phyloP scores from a whole-genome alignment of 2,329 filamentous ascomycete species.

The Dactylellina drechsleri region DNA sequence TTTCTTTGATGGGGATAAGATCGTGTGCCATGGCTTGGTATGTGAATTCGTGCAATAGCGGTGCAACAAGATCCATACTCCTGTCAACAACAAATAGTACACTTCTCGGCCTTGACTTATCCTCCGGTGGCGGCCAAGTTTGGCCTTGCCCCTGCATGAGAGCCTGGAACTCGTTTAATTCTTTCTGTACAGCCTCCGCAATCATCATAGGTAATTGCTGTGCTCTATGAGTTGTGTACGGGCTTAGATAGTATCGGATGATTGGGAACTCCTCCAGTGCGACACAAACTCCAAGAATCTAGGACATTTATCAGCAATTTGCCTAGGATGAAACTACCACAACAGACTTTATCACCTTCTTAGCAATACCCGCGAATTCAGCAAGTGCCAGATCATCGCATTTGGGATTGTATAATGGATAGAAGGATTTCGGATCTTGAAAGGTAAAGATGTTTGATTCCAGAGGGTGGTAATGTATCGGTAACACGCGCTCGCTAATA shows the following conservation, averaged over 20 bases:
- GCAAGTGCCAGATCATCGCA: conserved; percentile 84
- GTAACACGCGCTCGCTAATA: conserved; percentile 81
- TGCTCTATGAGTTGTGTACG: conserved; percentile 81
- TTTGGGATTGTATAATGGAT: conserved; percentile 85
- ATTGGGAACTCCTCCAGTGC: conserved; percentile 92
- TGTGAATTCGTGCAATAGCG: conserved; percentile 92
- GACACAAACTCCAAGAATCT: conserved; percentile 89
- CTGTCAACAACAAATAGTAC: conserved; percentile 88
- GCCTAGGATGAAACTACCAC: not conserved
- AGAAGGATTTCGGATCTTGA: conserved; percentile 94
- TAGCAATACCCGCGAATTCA: conserved; percentile 85
- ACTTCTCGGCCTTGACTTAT: conserved; percentile 75
- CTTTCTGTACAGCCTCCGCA: conserved; percentile 88
- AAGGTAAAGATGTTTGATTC: conserved; percentile 94
- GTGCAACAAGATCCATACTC: conserved; percentile 89
- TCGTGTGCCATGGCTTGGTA: conserved; percentile 99
- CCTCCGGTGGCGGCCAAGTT: conserved; percentile 39
- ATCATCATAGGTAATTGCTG: conserved; percentile 86
- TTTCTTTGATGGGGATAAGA: conserved; percentile 85
- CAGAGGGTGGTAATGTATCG: conserved; percentile 87
- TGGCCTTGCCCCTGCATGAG: conserved; percentile 59
- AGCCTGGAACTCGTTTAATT: conserved; percentile 86
- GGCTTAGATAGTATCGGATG: conserved; percentile 83
- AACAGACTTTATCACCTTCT: conserved; percentile 72
- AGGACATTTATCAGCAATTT: conserved; percentile 19